A percentile compares a stretch with the other conserved stretches of the same genome.
phyloP scores from a whole-genome alignment of 2,329 filamentous ascomycete genomes.

The Tolypocladium tropicale region DNA sequence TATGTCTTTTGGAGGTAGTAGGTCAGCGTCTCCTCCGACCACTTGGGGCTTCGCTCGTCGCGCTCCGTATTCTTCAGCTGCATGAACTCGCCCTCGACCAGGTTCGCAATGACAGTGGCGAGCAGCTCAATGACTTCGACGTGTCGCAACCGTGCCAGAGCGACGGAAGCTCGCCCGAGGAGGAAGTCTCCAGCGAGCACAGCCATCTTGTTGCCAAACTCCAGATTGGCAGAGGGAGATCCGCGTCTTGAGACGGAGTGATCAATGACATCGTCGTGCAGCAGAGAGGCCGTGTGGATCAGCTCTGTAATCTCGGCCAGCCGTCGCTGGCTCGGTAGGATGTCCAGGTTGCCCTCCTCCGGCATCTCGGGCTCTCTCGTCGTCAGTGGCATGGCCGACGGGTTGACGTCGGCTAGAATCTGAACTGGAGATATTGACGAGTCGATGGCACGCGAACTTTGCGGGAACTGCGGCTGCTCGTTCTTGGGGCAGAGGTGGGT shows the following conservation, averaged over 20 bases:
- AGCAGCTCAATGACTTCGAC: slow-evolving; percentile 91
- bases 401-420: slow-evolving; percentile 73
- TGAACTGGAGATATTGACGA: slow-evolving; percentile 42
- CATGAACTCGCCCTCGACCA: slow-evolving; percentile 99
- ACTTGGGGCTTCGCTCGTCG: slow-evolving; percentile 75
- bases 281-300: slow-evolving; percentile 90
- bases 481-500: slow-evolving; percentile 67
- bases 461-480: slow-evolving; percentile 25
- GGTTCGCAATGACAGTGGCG: slow-evolving; percentile 91
- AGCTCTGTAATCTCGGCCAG: slow-evolving; percentile 95
- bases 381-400: slow-evolving; percentile 39
- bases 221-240: slow-evolving; percentile 78
- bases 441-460: slow-evolving; percentile 38
- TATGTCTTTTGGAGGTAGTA: slow-evolving; percentile 99
- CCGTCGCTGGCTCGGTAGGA: slow-evolving; percentile 85
- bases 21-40: slow-evolving; percentile 77
- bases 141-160: slow-evolving; percentile 79
- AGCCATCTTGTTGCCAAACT: slow-evolving; percentile 99
- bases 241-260: slow-evolving; percentile 78
- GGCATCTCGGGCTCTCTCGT: slow-evolving; percentile 24
- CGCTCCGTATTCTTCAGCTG: slow-evolving; percentile 92
- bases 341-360: slow-evolving; percentile 42
- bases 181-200: slow-evolving; percentile 96
- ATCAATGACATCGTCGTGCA: slow-evolving; percentile 98
- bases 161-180: slow-evolving; percentile 84